Evolutionary conservation across 169 alveolate species (phyloP), one percentile per base, ranked within the genome.

Genomic region (Eimeria necatrix): DNA sequence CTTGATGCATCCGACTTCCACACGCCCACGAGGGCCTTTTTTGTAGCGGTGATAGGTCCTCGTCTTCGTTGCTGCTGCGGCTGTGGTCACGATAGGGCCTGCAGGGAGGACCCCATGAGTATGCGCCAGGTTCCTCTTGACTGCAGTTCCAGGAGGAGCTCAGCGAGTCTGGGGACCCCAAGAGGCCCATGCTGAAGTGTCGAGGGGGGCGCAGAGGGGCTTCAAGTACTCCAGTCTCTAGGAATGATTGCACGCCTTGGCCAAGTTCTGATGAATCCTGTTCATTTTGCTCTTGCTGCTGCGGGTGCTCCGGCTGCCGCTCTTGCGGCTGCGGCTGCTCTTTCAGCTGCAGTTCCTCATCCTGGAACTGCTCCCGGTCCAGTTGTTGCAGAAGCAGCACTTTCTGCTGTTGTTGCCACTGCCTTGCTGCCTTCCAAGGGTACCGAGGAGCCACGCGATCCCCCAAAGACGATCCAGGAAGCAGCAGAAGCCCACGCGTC

Each of bases 21-120:
- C 78, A 83, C 46, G 78, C 91, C 91, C 91, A 83, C 12, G 91
- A 83, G 70, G 91, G 78, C 46, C 91, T 53, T 16, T 41, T 53
- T 41, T 59, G 76, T 26, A 83, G 32, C 22, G 91, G 91, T 0
- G 76, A 59, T 59, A 83, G 53, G 49, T 83, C 91, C 18, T 68
- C 78, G 48, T 83, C 91, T 49, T 59, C 91, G 91, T 56, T 83
- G 91, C 60, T 59, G 91, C 59, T 59, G 71, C 89, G 48, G 70
- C 70, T 59, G 70, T 59, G 18, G 8, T 9, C 24, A n/a, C 46
- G 52, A 46, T 80, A 68, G 22, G 89, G 71, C 73, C 89, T 53
- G 89, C 89, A 22, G 32, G 84, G 84, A 4, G 84, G 60, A 3
- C 84, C 84, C 84, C 84, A 73, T 3, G 84, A 46, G 20, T 73